Percentiles rank a stretch among this genome's conserved stretches.
These are phyloP conservation scores for Penicillium dipodomyicola DNA, from an alignment of 495 filamentous ascomycete genomes.

Conservation along the genomic window DNA sequence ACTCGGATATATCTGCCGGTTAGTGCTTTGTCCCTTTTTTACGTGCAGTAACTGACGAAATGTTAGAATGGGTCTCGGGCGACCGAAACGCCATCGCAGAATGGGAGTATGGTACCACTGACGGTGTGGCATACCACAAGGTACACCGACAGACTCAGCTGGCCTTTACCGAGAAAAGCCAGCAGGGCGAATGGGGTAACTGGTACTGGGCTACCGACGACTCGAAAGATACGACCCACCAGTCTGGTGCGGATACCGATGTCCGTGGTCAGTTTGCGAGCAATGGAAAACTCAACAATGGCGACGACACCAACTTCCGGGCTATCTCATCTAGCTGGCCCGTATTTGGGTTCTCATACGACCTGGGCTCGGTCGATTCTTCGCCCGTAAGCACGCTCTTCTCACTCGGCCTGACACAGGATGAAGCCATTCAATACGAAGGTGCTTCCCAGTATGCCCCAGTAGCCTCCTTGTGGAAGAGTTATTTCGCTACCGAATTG, in stretches of 20 bases:
- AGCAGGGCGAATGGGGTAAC: slow-evolving; percentile 60
- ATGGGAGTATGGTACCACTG: slow-evolving; percentile 52
- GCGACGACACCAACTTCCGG: slow-evolving; percentile 49
- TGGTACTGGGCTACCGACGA: slow-evolving; percentile 57
- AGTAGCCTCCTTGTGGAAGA: slow-evolving; percentile 54
- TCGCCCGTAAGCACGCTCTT: slow-evolving; percentile 44
- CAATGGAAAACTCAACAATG: slow-evolving; percentile 45
- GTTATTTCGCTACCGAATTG: slow-evolving; percentile 48
- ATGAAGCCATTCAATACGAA: slow-evolving; percentile 52
- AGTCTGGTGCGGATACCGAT: slow-evolving; percentile 47
- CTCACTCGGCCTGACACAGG: slow-evolving; percentile 53
- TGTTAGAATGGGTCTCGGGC: slow-evolving; percentile 57
- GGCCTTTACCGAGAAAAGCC: slow-evolving; percentile 50
- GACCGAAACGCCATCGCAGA: slow-evolving; percentile 48
- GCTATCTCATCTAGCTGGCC: slow-evolving; percentile 53
- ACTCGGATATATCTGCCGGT: slow-evolving; percentile 62
- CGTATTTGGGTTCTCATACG: slow-evolving; percentile 53
- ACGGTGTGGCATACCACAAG: slow-evolving; percentile 52
- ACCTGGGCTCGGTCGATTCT: slow-evolving; percentile 48
- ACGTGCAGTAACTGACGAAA: slow-evolving; percentile 15
- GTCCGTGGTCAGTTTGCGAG: slow-evolving; percentile 49
- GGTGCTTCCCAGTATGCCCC: slow-evolving; percentile 35
- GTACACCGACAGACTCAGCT: slow-evolving; percentile 53
- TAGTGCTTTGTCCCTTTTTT: slow-evolving; percentile 14
- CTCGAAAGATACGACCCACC: slow-evolving; percentile 38